These are phyloP conservation scores for Pseudogymnoascus sp. DNA, from an alignment of 2,329 filamentous ascomycete species.

Conservation along the genomic window DNA sequence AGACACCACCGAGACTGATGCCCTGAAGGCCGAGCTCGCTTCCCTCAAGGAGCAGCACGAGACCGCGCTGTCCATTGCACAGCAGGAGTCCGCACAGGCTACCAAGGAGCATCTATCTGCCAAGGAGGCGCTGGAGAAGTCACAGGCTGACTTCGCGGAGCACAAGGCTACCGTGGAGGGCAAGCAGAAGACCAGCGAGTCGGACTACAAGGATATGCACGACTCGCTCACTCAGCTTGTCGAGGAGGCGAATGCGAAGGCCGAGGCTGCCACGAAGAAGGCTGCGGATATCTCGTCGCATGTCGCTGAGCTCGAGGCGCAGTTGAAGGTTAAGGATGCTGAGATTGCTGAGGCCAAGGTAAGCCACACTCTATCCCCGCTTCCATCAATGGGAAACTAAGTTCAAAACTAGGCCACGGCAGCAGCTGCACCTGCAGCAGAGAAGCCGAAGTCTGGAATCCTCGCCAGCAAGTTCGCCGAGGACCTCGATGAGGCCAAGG, in stretches of 20 bases:
- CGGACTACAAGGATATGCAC: conserved; percentile 57
- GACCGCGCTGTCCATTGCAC: conserved; percentile 32
- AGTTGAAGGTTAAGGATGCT: conserved; percentile 47
- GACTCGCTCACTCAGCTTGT: conserved; percentile 54
- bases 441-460: background rate
- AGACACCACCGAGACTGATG: conserved; percentile 48
- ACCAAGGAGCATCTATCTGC: conserved; percentile 33
- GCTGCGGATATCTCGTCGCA: background rate
- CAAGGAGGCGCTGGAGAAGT: conserved; percentile 34
- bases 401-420: conserved; percentile 9
- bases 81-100: conserved; percentile 29
- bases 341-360: conserved; percentile 58
- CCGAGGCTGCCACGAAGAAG: conserved; percentile 28
- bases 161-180: conserved; percentile 44
- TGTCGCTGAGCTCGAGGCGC: conserved; percentile 18
- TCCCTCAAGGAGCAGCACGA: conserved; percentile 42
- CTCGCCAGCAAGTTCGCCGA: conserved; percentile 45
- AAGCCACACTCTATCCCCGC: conserved; percentile 8
- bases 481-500: conserved; percentile 29
- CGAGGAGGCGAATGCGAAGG: conserved; percentile 43
- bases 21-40: conserved; percentile 45
- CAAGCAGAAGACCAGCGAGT: conserved; percentile 47
- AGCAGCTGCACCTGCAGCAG: conserved; percentile 13
- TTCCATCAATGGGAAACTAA: background rate
- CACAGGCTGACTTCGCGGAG: conserved; percentile 47